Evolutionary conservation across 169 alveolate species (phyloP), one percentile per base, ranked within the genome.

Genomic region (Eimeria brunetti): DNA sequence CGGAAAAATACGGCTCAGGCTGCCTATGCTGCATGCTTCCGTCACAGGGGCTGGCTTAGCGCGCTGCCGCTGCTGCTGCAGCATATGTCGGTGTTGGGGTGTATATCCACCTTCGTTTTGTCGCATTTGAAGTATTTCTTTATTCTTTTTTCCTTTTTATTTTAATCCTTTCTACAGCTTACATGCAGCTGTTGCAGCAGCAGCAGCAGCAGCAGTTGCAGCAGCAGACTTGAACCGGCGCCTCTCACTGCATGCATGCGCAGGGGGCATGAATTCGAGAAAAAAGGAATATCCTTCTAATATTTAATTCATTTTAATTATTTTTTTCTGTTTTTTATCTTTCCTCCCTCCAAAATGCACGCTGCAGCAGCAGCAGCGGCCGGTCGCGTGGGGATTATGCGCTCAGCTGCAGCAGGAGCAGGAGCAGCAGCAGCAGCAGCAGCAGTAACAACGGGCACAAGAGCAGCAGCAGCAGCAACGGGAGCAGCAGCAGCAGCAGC

Each of bases 321-420:
- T n/a, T n/a, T n/a, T n/a, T n/a, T n/a, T n/a, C n/a, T n/a, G n/a
- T n/a, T 64, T 64, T 64, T 64, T 30, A 27, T 27, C 46, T 73
- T 73, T 38, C 20, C 18, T 38, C 46, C 38, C 9, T 24, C 20
- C 46, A 73, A n/a, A 33, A 73, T 73, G 83, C 27, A 73, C 83
- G 83, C 51, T 46, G 83, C 83, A 41, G n/a, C 83, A 38, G 83
- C 83, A 27, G 83, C 83, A 38, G 83, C 83, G 9, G 20, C 83
- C 49, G 49, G 83, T 8, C 83, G 46, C 83, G 46, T 73, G 38
- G 51, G 83, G 49, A 3, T 12, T 38, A 18, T 38, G 24, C 33
- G 36, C 75, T 24, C 38, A n/a, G 75, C 38, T 9, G 83, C 83
- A 22, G 83, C 38, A 27, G 83, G 49, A 27, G 83, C 83, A 27